Percentiles rank a stretch among this genome's conserved stretches.
Evolutionary conservation across 352 stramenopile genomes (phyloP).

Genomic region (Blastocystis sp.): DNA sequence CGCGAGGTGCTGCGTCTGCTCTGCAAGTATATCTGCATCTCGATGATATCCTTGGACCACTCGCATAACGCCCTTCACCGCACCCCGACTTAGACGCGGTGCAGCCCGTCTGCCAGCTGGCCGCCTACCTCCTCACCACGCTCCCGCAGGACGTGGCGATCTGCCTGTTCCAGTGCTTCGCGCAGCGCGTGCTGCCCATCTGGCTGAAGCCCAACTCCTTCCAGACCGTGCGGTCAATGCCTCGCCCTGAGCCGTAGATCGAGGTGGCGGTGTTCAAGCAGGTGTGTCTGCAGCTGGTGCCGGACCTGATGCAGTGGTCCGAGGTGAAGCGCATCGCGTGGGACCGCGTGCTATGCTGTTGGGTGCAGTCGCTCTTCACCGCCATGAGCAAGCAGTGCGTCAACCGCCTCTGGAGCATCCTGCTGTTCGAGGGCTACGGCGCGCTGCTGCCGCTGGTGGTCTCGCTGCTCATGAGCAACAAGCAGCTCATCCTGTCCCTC

Average conservation of each 20-base stretch:
- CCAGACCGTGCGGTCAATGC: background rate
- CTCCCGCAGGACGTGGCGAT: constrained; percentile 45
- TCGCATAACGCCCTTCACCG: background rate
- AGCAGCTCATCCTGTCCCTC: background rate
- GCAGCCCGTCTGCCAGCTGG: constrained; percentile 8
- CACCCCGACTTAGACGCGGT: background rate
- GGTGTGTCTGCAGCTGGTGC: constrained; percentile 16
- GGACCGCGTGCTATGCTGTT: background rate
- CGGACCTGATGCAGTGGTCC: constrained; percentile 36
- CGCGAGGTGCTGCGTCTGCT: constrained; percentile 6
- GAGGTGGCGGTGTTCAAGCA: constrained; percentile 39
- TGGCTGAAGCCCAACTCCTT: constrained; percentile 52
- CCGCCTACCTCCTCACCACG: constrained; percentile 3
- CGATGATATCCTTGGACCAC: constrained; percentile 36
- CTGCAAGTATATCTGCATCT: constrained; percentile 8
- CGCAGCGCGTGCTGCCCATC: constrained; percentile 32
- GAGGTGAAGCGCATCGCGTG: background rate
- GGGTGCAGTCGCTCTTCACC: constrained; percentile 12
- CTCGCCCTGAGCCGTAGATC: constrained; percentile 18
- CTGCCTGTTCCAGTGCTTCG: constrained; percentile 42
- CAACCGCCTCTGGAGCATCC: constrained; percentile 52
- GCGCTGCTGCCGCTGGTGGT: constrained; percentile 36
- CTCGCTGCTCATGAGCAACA: constrained; percentile 45
- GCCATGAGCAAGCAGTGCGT: constrained; percentile 49
- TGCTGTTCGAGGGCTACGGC: constrained; percentile 64